Evolutionary conservation across 768 basidiomycete species (phyloP), one percentile per base, ranked within the genome.

Genomic region (Tylopilus sp.): DNA sequence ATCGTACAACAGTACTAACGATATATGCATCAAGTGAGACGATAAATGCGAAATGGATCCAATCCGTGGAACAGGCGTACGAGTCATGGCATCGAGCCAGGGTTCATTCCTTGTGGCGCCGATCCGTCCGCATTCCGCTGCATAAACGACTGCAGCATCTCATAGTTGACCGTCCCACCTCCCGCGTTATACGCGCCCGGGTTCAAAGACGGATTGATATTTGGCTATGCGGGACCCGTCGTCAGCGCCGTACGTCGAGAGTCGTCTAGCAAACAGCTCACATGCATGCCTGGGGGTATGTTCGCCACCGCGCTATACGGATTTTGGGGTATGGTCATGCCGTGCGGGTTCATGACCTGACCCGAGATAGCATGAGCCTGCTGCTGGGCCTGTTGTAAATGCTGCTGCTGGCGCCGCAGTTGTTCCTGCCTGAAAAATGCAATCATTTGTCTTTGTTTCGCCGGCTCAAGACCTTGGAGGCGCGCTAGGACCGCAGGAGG

Each of bases 71-170:
- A 16, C 12, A 5, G 33, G 33, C 33, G 17, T 36, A 14, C 12
- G n/a, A 36, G 26, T 26, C 30, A 43, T 38, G 46, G 29, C 24
- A 37, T 49, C 57, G 57, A 55, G 28, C 69, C 53, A 4, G 52
- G 24, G 17, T 58, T 54, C 53, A 54, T 56, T 25, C 61, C 57
- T 52, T 67, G 58, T 9, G 61, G 57, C 21, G 56, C 41, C 31
- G 64, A 57, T 53, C 70, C 70, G 4, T 74, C 72, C 29, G 59
- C 68, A 50, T 48, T 74, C 17, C 75, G 67, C 46, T 75, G 73
- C 70, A 77, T 76, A 55, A 77, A 77, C 22, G 76, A 77, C 63
- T 76, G 76, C 60, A 78, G 26, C 73, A 78, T 73, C 56, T 76
- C 75, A 11, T 57, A 65, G 58, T 70, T 74, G 48, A 76, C 62